Evolutionary conservation across 257 asterid genomes (phyloP).

Genomic region (Rehmannia glutinosa): DNA sequence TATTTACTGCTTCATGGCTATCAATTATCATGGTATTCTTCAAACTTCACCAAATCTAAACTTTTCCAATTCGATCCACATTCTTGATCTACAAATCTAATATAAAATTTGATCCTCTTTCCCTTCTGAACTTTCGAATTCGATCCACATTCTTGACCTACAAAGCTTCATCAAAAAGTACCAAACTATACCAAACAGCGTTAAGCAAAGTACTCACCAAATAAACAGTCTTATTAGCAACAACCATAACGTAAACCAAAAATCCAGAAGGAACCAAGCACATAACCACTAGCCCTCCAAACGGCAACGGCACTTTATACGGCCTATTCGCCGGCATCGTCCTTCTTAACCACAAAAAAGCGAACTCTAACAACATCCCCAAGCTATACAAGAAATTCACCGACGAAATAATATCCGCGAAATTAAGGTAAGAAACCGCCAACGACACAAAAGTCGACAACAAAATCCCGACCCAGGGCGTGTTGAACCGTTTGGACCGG

Average conservation of each 20-base stretch:
- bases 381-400: slow-evolving; percentile 64
- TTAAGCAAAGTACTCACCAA: slow-evolving; percentile 50
- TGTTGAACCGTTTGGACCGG: slow-evolving; percentile 49
- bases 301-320: slow-evolving; percentile 40
- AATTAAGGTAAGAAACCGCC: slow-evolving; percentile 37
- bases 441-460: slow-evolving; percentile 41
- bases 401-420: slow-evolving; percentile 34
- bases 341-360: slow-evolving; percentile 46
- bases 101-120: too few species aligned
- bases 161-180: slow-evolving; percentile 50
- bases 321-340: slow-evolving; percentile 43
- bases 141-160: too few species aligned
- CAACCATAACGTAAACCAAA: slow-evolving; percentile 47
- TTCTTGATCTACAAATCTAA: too few species aligned
- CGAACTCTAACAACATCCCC: slow-evolving; percentile 71
- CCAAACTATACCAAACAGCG: slow-evolving; percentile 44
- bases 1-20: too few species aligned
- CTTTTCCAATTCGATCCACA: too few species aligned
- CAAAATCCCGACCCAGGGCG: slow-evolving; percentile 67
- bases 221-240: slow-evolving; percentile 48
- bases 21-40: too few species aligned
- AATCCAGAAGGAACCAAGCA: slow-evolving; percentile 57
- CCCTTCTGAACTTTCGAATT: too few species aligned
- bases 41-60: too few species aligned
- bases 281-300: slow-evolving; percentile 44